Percentiles rank a stretch among this genome's conserved stretches.
phyloP scores from a whole-genome alignment of 2,329 filamentous ascomycete species.

The Alternaria sp. region DNA sequence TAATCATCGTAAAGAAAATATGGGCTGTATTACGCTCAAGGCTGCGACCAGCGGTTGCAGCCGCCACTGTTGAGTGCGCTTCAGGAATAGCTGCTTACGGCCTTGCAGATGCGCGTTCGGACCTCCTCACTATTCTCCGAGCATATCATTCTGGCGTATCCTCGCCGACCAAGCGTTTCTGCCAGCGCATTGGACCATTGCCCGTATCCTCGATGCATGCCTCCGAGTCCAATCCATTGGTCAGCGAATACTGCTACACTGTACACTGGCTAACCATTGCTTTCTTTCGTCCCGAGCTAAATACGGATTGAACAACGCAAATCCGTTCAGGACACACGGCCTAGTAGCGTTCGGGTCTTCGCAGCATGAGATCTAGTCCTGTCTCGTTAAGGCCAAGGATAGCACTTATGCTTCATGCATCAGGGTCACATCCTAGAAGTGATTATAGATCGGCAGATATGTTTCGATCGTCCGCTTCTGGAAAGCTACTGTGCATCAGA shows the following conservation, averaged over 20 bases:
- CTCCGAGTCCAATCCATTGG: conserved; percentile 2
- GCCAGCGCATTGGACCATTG: conserved; percentile 12
- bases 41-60: conserved; percentile 17
- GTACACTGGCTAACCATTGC: not conserved
- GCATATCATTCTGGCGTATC: conserved; percentile 12
- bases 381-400: not conserved
- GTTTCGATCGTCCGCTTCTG: conserved; percentile 1
- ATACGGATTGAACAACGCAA: not conserved
- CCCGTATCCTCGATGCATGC: not conserved
- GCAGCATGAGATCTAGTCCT: not conserved
- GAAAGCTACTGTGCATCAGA: not conserved
- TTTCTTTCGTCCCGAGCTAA: not conserved
- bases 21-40: conserved; percentile 1
- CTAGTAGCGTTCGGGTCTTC: not conserved
- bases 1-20: conserved; percentile 23
- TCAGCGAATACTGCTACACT: not conserved
- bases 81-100: conserved; percentile 8
- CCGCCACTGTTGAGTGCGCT: conserved; percentile 5
- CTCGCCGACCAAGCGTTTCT: conserved; percentile 17
- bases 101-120: conserved; percentile 21
- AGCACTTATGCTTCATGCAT: conserved; percentile 8
- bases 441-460: not conserved
- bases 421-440: not conserved
- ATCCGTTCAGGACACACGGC: not conserved
- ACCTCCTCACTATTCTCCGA: conserved; percentile 33